Percentiles rank a stretch among this genome's conserved stretches.
Conservation (phyloP, 768 basidiomycete genomes). For the Psilocybe sp. region DNA sequence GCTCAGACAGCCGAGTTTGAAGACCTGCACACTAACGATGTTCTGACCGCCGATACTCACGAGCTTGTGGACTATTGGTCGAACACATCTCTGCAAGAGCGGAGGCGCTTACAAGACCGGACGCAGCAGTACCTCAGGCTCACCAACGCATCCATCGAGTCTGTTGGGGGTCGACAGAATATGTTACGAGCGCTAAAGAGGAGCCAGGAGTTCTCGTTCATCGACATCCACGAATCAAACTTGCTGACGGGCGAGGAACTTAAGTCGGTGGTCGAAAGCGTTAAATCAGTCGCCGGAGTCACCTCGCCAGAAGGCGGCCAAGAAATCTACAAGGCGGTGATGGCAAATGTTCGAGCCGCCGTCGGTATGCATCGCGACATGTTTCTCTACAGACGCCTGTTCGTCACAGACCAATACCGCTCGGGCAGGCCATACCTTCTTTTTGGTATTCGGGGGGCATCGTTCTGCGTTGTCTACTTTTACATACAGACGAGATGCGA, state of each 20-base stretch:
- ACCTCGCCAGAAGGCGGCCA: background rate
- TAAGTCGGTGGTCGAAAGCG: background rate
- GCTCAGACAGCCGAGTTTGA: constrained; percentile 3
- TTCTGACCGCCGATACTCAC: background rate
- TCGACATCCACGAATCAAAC: constrained; percentile 1
- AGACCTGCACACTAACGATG: background rate
- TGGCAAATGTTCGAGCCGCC: background rate
- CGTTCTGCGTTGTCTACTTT: constrained; percentile 3
- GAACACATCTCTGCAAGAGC: background rate
- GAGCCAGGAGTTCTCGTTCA: constrained; percentile 2
- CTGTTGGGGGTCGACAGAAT: constrained; percentile 1
- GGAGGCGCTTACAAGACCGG: constrained; percentile 1
- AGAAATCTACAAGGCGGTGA: background rate
- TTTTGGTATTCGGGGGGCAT: background rate
- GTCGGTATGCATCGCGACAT: background rate
- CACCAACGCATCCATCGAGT: background rate
- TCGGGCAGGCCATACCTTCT: constrained; percentile 3
- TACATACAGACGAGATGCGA: background rate
- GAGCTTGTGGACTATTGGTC: constrained; percentile 4
- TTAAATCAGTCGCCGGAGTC: constrained; percentile 5
- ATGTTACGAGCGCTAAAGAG: constrained; percentile 4
- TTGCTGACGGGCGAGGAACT: background rate
- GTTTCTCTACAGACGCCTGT: constrained; percentile 1
- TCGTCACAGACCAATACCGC: constrained; percentile 2
- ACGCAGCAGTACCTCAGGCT: background rate